phyloP scores from a whole-genome alignment of 1,139 yeast genomes.

The Kodamaea alishanica region DNA sequence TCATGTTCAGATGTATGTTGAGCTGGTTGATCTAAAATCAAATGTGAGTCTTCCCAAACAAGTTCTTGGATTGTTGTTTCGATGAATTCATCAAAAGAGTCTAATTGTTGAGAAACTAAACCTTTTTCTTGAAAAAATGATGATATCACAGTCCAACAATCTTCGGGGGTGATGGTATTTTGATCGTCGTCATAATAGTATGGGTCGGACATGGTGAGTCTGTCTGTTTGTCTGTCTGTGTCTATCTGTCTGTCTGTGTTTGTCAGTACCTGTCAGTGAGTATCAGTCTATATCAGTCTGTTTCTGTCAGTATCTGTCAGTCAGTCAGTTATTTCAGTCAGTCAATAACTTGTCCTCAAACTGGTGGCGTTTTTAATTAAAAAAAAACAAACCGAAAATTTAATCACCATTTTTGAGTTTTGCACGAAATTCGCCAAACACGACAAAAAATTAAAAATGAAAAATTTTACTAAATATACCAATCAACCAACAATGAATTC shows the following conservation, averaged over 20 bases:
- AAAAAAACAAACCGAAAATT: not conserved
- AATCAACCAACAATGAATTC: slow-evolving; percentile 2
- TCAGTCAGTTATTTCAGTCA: no score
- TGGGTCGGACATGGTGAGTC: slow-evolving; percentile 39
- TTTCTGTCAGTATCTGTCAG: no score
- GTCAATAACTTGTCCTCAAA: no score
- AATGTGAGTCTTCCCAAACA: slow-evolving; percentile 91
- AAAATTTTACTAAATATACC: not conserved
- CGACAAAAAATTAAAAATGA: not conserved
- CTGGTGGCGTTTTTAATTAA: no score
- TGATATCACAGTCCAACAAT: slow-evolving; percentile 98
- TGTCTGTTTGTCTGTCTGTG: no score
- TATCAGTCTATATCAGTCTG: no score
- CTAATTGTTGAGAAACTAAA: slow-evolving; percentile 94
- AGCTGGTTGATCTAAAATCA: slow-evolving; percentile 95
- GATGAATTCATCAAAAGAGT: slow-evolving; percentile 96
- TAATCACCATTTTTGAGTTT: not conserved
- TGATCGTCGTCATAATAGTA: slow-evolving; percentile 65
- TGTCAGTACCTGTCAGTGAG: no score
- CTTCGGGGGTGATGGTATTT: slow-evolving; percentile 88
- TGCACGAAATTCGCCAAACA: not conserved
- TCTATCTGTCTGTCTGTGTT: no score
- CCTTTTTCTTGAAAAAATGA: slow-evolving; percentile 96
- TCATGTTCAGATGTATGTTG: slow-evolving; percentile 92
- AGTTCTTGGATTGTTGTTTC: slow-evolving; percentile 95